phyloP scores from a whole-genome alignment of 345 rosid genomes.

The Eucalyptus curtisii region DNA sequence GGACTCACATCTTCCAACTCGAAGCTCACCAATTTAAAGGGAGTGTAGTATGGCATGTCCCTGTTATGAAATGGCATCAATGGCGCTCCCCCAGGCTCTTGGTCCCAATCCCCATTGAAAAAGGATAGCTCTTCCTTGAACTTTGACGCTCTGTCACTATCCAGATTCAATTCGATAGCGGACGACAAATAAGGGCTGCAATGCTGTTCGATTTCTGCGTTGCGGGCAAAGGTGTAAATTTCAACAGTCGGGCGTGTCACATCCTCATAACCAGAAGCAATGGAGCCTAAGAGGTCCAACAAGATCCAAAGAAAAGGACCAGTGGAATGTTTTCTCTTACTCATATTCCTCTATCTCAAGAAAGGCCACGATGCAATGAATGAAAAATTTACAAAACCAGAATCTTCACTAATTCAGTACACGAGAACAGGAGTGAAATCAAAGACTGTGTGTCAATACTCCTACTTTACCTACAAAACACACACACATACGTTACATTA shows the following conservation, averaged over 20 bases:
- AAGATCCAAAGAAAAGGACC: neutral
- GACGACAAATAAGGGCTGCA: neutral
- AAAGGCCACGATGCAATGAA: neutral
- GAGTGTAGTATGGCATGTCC: neutral
- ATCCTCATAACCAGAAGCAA: neutral
- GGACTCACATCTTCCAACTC: neutral
- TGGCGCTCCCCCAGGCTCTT: neutral
- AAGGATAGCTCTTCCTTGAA: neutral
- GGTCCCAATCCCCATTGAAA: conserved; percentile 3
- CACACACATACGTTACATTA: neutral
- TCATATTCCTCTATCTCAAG: neutral
- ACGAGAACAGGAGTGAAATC: neutral
- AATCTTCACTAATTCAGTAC: neutral
- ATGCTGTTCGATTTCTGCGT: neutral
- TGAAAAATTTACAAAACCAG: neutral
- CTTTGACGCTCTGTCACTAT: neutral
- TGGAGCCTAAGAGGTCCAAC: neutral
- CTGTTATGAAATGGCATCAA: conserved; percentile 7
- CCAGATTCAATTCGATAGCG: neutral
- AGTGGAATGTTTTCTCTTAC: neutral
- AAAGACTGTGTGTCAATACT: neutral
- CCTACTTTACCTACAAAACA: neutral
- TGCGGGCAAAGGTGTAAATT: neutral
- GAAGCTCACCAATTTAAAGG: neutral
- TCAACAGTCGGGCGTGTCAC: rapidly evolving